A percentile compares a stretch with the other conserved stretches of the same genome.
Conservation (phyloP, 2,329 filamentous ascomycete species). For the Aspergillus ochraceus region DNA sequence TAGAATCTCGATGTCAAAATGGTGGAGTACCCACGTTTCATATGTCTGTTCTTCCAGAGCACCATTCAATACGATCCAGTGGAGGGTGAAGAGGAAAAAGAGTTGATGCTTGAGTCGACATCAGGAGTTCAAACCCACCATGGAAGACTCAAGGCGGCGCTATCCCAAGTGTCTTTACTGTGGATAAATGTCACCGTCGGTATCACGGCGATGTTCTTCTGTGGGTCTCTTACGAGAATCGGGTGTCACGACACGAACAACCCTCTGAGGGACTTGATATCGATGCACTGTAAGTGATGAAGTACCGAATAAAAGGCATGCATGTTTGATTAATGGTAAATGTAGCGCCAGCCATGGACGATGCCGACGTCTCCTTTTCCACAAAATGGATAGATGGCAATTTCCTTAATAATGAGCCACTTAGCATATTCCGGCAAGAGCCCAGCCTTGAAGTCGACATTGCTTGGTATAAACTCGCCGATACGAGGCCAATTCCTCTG, state of each 20-base stretch:
- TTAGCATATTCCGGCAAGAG: constrained; percentile 3
- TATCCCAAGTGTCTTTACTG: background rate
- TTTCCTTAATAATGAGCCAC: background rate
- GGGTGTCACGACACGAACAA: background rate
- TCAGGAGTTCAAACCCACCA: background rate
- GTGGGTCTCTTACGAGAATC: background rate
- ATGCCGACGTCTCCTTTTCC: background rate
- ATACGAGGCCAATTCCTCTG: constrained; percentile 1
- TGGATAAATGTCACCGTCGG: background rate
- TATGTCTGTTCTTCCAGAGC: background rate
- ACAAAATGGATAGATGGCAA: background rate
- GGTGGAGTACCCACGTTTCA: background rate
- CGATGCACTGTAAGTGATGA: background rate
- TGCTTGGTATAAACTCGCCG: constrained; percentile 3
- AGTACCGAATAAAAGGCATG: background rate
- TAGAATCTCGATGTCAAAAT: background rate
- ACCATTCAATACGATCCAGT: background rate
- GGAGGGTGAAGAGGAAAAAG: background rate
- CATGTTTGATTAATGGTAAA: background rate
- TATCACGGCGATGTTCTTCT: background rate
- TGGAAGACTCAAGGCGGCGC: background rate
- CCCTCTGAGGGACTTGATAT: background rate
- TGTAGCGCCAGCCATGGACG: constrained; percentile 1
- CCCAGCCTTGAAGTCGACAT: constrained; percentile 5
- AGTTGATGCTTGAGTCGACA: background rate